A percentile compares a stretch with the other conserved stretches of the same genome.
These are phyloP conservation scores for Globisporangium megalacanthum DNA, from an alignment of 352 stramenopile species.

Conservation along the genomic window DNA sequence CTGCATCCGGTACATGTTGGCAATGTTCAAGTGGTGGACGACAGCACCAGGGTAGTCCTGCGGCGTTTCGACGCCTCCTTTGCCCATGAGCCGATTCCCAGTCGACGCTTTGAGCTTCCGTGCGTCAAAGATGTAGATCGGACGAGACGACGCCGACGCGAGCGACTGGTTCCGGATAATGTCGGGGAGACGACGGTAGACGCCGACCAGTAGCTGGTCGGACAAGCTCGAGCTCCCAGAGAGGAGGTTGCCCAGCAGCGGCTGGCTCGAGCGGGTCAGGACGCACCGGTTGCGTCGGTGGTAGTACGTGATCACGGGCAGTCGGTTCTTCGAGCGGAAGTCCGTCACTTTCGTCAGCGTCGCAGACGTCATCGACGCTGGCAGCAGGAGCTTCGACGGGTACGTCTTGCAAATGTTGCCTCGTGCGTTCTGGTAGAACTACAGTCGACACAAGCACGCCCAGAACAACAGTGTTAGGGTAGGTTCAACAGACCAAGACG, in stretches of 20 bases:
- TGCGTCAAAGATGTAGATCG: constrained; percentile 89
- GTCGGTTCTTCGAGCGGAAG: constrained; percentile 82
- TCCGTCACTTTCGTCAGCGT: constrained; percentile 67
- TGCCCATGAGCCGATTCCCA: constrained; percentile 88
- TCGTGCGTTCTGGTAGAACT: constrained; percentile 77
- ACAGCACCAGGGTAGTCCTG: constrained; percentile 77
- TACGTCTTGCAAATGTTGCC: constrained; percentile 84
- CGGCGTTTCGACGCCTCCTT: constrained; percentile 85
- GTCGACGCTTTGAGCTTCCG: constrained; percentile 86
- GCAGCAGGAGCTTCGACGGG: constrained; percentile 73
- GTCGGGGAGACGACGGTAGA: constrained; percentile 74
- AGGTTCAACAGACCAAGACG: not conserved
- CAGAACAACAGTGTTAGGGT: constrained; percentile 1
- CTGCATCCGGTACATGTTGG: constrained; percentile 93
- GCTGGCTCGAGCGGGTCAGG: constrained; percentile 78
- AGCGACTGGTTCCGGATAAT: constrained; percentile 75
- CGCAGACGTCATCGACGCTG: constrained; percentile 55
- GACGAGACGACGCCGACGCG: constrained; percentile 52
- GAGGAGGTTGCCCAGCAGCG: constrained; percentile 66
- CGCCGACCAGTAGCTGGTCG: constrained; percentile 66
- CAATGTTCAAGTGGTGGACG: constrained; percentile 85
- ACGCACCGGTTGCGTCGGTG: constrained; percentile 73
- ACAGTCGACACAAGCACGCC: not conserved
- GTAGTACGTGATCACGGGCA: constrained; percentile 86
- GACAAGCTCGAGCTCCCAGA: constrained; percentile 67